A percentile compares a stretch with the other conserved stretches of the same genome.
Evolutionary conservation across 202 grass and related monocot genomes (phyloP).

Genomic region (Sporobolus alterniflorus): DNA sequence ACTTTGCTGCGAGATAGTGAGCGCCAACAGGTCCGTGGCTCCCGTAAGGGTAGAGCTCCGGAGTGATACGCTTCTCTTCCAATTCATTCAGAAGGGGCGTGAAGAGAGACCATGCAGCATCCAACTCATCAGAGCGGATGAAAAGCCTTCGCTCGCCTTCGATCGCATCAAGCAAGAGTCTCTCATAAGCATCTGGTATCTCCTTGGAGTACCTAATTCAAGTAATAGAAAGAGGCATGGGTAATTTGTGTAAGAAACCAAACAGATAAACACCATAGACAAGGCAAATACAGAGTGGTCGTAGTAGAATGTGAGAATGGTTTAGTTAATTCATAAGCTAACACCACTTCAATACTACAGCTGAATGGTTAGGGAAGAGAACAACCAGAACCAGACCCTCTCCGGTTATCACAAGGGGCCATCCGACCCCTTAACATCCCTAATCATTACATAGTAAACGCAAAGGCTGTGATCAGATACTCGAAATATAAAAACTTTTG

Average conservation of each 20-base stretch:
- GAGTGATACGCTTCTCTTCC: constrained; percentile 76
- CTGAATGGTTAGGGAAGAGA: neutral
- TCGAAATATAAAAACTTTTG: neutral
- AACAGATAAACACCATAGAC: too few species aligned
- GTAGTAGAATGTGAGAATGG: neutral
- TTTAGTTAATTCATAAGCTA: constrained; percentile 1
- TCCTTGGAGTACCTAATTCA: constrained; percentile 83
- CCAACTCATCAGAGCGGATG: constrained; percentile 95
- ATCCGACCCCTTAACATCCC: neutral
- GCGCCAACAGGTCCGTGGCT: constrained; percentile 90
- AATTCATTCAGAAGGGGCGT: constrained; percentile 81
- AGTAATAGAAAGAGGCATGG: neutral
- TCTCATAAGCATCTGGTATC: constrained; percentile 97
- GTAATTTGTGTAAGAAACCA: neutral
- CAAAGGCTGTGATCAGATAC: neutral
- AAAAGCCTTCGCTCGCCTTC: constrained; percentile 96
- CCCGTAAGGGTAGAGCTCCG: constrained; percentile 89
- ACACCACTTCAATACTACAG: neutral
- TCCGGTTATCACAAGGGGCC: neutral
- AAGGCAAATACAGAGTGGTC: neutral
- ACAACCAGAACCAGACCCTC: neutral
- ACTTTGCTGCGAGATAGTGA: constrained; percentile 92
- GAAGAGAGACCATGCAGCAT: constrained; percentile 91
- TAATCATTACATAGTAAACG: neutral
- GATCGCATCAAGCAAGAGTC: constrained; percentile 92